These are phyloP conservation scores for Cercospora sp. DNA, from an alignment of 2,329 filamentous ascomycete species.

Conservation along the genomic window DNA sequence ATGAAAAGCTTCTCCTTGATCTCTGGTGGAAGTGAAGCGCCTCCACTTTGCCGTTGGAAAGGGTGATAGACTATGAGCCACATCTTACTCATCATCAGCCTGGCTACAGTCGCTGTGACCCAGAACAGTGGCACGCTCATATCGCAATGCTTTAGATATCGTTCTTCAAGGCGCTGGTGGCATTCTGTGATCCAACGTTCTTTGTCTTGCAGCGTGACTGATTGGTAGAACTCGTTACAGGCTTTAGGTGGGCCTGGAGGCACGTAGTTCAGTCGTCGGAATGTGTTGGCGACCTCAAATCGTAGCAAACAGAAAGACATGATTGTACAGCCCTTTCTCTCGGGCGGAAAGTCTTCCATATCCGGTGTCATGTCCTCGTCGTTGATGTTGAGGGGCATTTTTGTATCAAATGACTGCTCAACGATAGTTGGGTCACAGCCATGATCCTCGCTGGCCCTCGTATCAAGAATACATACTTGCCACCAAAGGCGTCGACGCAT, in stretches of 20 bases:
- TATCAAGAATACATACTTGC: constrained; percentile 60
- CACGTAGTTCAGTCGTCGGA: constrained; percentile 49
- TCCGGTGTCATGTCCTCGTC: constrained; percentile 54
- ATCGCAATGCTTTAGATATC: constrained; percentile 55
- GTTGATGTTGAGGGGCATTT: constrained; percentile 59
- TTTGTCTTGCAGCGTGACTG: constrained; percentile 50
- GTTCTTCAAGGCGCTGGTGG: constrained; percentile 50
- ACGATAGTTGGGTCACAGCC: constrained; percentile 62
- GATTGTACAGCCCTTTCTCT: constrained; percentile 57
- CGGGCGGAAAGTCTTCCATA: constrained; percentile 51
- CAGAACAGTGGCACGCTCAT: constrained; percentile 63
- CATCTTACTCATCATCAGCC: constrained; percentile 75
- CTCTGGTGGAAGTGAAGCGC: constrained; percentile 59
- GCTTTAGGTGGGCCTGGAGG: constrained; percentile 46
- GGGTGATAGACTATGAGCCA: constrained; percentile 77
- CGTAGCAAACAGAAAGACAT: constrained; percentile 60
- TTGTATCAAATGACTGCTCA: constrained; percentile 61
- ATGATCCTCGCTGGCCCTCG: constrained; percentile 62
- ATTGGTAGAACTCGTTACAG: constrained; percentile 47
- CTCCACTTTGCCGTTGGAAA: constrained; percentile 61
- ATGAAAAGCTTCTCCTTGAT: constrained; percentile 69
- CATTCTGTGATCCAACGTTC: constrained; percentile 54
- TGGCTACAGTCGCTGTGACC: constrained; percentile 67
- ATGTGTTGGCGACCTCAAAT: constrained; percentile 53
- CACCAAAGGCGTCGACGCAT: constrained; percentile 62